Evolutionary conservation across 2,329 filamentous ascomycete genomes (phyloP).

Genomic region (Gremmenia infestans): DNA sequence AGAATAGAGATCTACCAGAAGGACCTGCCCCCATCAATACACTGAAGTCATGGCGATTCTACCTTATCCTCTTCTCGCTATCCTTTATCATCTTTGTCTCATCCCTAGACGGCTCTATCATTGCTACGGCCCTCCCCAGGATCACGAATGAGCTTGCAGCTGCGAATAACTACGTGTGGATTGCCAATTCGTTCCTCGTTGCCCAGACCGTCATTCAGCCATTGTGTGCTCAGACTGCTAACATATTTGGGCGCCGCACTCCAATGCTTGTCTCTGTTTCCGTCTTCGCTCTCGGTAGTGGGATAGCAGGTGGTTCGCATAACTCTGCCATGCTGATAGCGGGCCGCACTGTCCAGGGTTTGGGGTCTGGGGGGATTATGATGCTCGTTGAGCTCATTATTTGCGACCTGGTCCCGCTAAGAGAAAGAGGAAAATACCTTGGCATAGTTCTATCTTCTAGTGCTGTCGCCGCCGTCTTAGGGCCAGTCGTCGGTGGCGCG

Average conservation of each 20-base stretch:
- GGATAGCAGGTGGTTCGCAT: slow-evolving; percentile 26
- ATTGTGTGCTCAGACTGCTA: background rate
- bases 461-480: slow-evolving; percentile 17
- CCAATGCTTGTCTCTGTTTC: slow-evolving; percentile 33
- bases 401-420: slow-evolving; percentile 38
- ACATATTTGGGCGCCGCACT: slow-evolving; percentile 39
- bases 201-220: slow-evolving; percentile 1
- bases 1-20: no score
- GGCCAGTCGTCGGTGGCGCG: slow-evolving; percentile 24
- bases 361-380: slow-evolving; percentile 44
- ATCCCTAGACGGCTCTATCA: background rate
- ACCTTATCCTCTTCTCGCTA: background rate
- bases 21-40: no score
- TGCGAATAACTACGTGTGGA: slow-evolving; percentile 1
- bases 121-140: slow-evolving; percentile 1
- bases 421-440: slow-evolving; percentile 34
- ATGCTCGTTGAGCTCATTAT: slow-evolving; percentile 39
- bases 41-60: no score
- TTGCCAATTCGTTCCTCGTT: slow-evolving; percentile 5
- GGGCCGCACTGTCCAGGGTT: slow-evolving; percentile 39
- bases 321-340: slow-evolving; percentile 21
- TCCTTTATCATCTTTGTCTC: background rate
- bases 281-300: slow-evolving; percentile 3
- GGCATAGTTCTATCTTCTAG: slow-evolving; percentile 23
- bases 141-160: slow-evolving; percentile 2